Evolutionary conservation across 31 red algal genomes (phyloP), one percentile per base, ranked within the genome.

Genomic region (Asparagopsis taxiformis): DNA sequence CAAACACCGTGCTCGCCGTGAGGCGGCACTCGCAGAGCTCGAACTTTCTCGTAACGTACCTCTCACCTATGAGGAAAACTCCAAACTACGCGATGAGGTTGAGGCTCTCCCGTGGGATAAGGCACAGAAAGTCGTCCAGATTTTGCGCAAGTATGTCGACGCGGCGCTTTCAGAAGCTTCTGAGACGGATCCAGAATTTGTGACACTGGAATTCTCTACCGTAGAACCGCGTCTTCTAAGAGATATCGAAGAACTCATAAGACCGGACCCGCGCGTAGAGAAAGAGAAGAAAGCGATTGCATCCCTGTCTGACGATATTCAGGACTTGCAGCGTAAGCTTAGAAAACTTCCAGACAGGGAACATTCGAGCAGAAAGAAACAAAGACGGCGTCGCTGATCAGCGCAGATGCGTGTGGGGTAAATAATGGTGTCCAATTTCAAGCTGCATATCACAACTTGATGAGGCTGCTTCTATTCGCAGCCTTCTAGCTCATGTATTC

Each of bases 91-190:
- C 8, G 74, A 79, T 26, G 74, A 65, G 29, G 62, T 79, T 39
- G 74, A 79, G 60, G 55, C 49, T 39, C 10, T 71, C 19, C 65
- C 53, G 23, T 82, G 63, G 63, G 77, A 82, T 22, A 62, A 33
- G 4, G 36, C 65, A 5, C 51, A 70, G 34, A 82, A 69, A 31
- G 77, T 82, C n/a, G 77, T 82, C 33, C 19, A 70, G 13, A 82
- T 82, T 34, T 54, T 82, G 24, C 77, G 65, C 33, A 70, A 69
- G 65, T 69, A 82, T 58, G 77, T 82, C 9, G 77, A 82, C 51
- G 77, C 46, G 16, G 77, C 77, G 9, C 35, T 82, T 25, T 24
- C 56, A 25, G 26, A 82, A 23, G 44, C 49, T 33, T 52, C 49
- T 26, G 77, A 82, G 20, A 65, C 43, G 22, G 77, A 82, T 21